Base-by-base conservation (phyloP, 2,329 filamentous ascomycete species). In the Stromatinia cepivora region DNA sequence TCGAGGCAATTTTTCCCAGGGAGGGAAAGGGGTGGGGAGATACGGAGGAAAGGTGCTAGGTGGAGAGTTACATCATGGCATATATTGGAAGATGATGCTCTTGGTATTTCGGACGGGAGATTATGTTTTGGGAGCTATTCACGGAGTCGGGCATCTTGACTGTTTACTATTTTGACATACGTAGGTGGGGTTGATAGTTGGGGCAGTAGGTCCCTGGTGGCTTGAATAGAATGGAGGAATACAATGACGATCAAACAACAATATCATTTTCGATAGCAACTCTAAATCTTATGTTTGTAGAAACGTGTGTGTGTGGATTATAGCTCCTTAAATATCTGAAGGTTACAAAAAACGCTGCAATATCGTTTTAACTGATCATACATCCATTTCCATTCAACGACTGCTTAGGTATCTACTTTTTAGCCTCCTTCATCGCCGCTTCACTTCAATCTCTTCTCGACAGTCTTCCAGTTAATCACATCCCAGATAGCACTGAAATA, bases 401-500 rank as follows among this genome's bases (percentile, higher is more conserved):
- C 61, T 28, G 25, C 46, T 28, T 39, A 63, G 46, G 46, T 64
- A 52, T 64, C 46, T 63, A 22, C n/a, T 28, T 13, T 39, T 39
- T 28, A 5, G 9, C 9, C 20, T 39, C 3, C 28, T 25, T 25
- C 13, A 22, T 59, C n/a, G 15, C 45, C 20, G 8, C 22, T 50
- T 70, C 71, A 75, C 75, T 83, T 82, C 78, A 92, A 93, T 73
- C 92, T 88, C 85, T 90, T 88, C 80, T 92, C 89, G 57, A 93
- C 94, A 45, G 91, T 88, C 87, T 93, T 93, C 94, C 94, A 97
- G 88, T 97, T 97, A 81, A 97, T 84, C 63, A 97, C 93, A 75
- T 97, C 92, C 94, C 94, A 97, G 80, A 97, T 91, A 70, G 92
- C 92, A 77, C 87, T 87, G 82, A 97, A 97, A 86, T 97, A 97